Base-by-base conservation (phyloP, 1,284 basidiomycete species). In the Cutaneotrichosporon cavernicola region DNA sequence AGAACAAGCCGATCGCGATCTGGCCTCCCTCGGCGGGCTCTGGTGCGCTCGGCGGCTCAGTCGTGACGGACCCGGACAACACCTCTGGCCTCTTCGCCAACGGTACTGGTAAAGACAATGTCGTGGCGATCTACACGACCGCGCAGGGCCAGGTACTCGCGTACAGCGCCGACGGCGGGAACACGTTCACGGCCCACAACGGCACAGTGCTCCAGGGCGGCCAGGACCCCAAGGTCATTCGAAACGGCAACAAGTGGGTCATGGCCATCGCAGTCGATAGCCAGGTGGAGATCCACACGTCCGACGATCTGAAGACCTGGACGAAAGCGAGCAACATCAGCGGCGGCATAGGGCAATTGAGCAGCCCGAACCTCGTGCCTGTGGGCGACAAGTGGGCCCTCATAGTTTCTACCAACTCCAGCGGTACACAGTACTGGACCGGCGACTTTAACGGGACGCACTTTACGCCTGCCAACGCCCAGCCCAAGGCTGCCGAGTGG, bases 171-270 rank as follows among this genome's bases (percentile, higher is more conserved):
- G 82, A 83, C 61, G 76, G 73, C 10, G 82, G 82, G 18, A 76
- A 80, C 68, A 76, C 75, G 30, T 83, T 82, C 62, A 76, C 73
- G 49, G 71, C 73, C 36, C 80, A 81, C 65, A 66, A 64, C 18
- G 61, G 46, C 50, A 65, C 56, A 53, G 56, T 50, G 16, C 34
- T 57, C 31, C 68, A 68, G 4, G 80, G 80, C 60, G 81, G 82
- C 73, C 71, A 81, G 47, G 81, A 83, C 65, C 82, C 81, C 22
- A 82, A 82, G 66, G 81, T 81, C 22, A 76, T 81, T 55, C 76
- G 79, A 74, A 73, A 81, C 61, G 69, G 71, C 32, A 71, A 73
- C 46, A 72, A 72, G 18, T 82, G 82, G 82, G 77, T 82, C 56
- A 81, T 82, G 75, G 66, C 82, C 43, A 75, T 81, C 3, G 76